Base-by-base conservation (phyloP, 805 yeast genomes). In the Yarrowia sp. region DNA sequence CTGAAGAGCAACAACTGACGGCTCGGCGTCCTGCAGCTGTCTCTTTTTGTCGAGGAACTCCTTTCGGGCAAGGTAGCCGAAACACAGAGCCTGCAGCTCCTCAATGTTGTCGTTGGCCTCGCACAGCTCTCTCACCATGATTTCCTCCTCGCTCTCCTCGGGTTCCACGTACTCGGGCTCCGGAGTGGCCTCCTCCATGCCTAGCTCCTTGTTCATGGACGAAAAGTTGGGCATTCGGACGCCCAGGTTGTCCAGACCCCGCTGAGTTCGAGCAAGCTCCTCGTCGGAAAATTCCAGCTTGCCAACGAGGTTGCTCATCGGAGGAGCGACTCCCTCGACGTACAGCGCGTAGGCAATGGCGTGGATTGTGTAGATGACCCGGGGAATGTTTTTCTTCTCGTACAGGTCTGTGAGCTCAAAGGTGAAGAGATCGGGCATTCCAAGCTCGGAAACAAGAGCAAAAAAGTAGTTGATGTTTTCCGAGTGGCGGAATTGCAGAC, bases 371-470 rank as follows among this genome's bases (percentile, higher is more conserved):
- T 92, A 92, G 76, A 95, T 89, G 35, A 95, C 98, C 75, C 91
- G 93, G 15, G 98, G 98, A 22, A 93, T 85, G 75, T 94, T 90
- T 74, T 92, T 93, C 75, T 89, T 89, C 75, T 95, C 98, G 78
- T 92, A 95, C 45, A 95, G 82, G 78, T 95, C 99, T 3, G 97
- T 92, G 70, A 93, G 84, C 76, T 94, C 99, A 76, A 95, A 95
- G 61, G 90, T 84, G 77, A 93, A 95, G 68, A 92, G 83, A 69
- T 91, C 93, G 0, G 98, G 99, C 72, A 95, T 87, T 36, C 86
- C 87, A 70, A 92, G 83, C 70, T 81, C 85, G 69, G 86, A 88
- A 40, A 92, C 81, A 69, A 94, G 85, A 19, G 73, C 72, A 76
- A 94, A 89, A 77, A 94, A 93, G 26, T 87, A 82, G 73, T 92